Evolutionary conservation across 23 red algal genomes (phyloP).

Genomic region (Chondrus crispus): DNA sequence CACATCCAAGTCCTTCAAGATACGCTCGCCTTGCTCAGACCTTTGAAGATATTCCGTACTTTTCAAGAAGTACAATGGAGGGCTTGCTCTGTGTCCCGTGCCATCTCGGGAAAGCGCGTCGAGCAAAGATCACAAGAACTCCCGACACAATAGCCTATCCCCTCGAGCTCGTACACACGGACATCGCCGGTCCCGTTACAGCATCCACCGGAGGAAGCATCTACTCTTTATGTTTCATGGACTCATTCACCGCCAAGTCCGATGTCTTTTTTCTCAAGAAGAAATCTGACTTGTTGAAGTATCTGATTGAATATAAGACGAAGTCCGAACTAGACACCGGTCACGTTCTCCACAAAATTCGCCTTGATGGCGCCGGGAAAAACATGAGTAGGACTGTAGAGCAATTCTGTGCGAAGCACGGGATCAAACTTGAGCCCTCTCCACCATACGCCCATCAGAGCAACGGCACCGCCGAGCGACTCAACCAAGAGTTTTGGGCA

Average conservation of each 20-base stretch:
- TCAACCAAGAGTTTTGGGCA: background rate
- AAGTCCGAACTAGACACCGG: background rate
- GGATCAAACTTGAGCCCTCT: background rate
- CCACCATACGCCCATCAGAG: background rate
- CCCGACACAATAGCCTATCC: background rate
- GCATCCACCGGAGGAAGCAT: background rate
- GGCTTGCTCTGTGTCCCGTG: background rate
- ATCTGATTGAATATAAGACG: background rate
- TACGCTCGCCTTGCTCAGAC: background rate
- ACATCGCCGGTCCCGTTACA: background rate
- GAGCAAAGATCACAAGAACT: no score
- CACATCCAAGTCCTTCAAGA: background rate
- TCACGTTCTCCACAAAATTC: background rate
- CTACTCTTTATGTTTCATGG: background rate
- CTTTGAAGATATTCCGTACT: background rate
- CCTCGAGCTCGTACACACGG: background rate
- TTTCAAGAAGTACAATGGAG: background rate
- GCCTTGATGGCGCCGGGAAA: background rate
- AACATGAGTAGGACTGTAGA: background rate
- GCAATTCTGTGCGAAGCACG: background rate
- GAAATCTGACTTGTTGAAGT: background rate
- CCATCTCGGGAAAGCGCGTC: slow-evolving; percentile 10
- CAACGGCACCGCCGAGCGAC: background rate
- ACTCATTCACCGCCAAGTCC: background rate
- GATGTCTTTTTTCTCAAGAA: background rate